phyloP scores from a whole-genome alignment of 768 basidiomycete species.

The Crucibulum laeve region DNA sequence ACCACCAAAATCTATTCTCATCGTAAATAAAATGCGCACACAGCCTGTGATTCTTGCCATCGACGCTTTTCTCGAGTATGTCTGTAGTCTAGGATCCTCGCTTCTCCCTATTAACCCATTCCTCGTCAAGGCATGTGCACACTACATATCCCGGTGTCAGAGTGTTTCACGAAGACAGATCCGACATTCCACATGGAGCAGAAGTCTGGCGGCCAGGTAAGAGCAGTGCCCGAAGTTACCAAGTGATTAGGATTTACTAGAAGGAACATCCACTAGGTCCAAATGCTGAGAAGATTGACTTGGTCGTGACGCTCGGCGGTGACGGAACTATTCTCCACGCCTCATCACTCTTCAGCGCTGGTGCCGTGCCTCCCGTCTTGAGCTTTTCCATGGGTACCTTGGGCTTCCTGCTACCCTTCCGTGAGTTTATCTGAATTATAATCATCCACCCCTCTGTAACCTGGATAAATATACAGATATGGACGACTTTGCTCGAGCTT shows the following conservation, averaged over 20 bases:
- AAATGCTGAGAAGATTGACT: slow-evolving; percentile 63
- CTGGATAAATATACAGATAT: slow-evolving; percentile 54
- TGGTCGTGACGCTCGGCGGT: slow-evolving; percentile 89
- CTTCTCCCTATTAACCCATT: not conserved
- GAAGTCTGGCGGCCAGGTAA: slow-evolving; percentile 64
- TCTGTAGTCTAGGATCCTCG: slow-evolving; percentile 3
- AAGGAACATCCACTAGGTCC: slow-evolving; percentile 29
- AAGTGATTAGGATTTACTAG: too few relatives aligned
- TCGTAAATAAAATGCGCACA: slow-evolving; percentile 80
- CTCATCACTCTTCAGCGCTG: slow-evolving; percentile 83
- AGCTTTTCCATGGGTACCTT: slow-evolving; percentile 93
- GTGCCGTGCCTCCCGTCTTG: slow-evolving; percentile 89
- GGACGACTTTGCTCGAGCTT: slow-evolving; percentile 76
- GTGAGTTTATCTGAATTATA: slow-evolving; percentile 43
- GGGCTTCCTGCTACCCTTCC: slow-evolving; percentile 91
- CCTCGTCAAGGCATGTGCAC: slow-evolving; percentile 47
- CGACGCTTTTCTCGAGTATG: slow-evolving; percentile 66
- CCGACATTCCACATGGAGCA: slow-evolving; percentile 61
- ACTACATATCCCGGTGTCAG: slow-evolving; percentile 54
- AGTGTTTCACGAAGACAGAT: slow-evolving; percentile 63
- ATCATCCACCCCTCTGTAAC: slow-evolving; percentile 1
- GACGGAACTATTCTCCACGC: slow-evolving; percentile 95
- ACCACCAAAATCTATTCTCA: slow-evolving; percentile 60
- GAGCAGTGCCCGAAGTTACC: slow-evolving; percentile 8
- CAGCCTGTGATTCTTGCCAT: slow-evolving; percentile 75